Conservation (phyloP, 2,329 filamentous ascomycete species). For the Rachicladosporium sp. region DNA sequence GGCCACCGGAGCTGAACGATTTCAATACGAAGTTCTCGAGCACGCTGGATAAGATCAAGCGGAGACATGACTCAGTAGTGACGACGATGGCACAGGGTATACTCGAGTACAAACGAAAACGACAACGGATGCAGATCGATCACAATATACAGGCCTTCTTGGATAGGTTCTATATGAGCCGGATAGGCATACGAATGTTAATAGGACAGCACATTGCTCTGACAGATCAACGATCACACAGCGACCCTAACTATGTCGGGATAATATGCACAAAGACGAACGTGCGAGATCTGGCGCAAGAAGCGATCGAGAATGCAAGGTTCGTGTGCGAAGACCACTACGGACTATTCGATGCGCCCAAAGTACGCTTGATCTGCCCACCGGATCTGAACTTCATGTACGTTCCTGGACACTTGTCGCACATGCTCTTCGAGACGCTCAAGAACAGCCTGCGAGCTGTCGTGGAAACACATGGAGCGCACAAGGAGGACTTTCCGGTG, state of each 20-base stretch:
- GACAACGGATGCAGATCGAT: conserved; percentile 96
- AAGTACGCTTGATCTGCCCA: conserved; percentile 92
- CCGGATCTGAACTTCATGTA: conserved; percentile 98
- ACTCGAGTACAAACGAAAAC: conserved; percentile 90
- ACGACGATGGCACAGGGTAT: conserved; percentile 98
- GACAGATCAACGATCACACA: conserved; percentile 80
- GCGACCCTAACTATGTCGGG: conserved; percentile 87
- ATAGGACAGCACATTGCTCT: conserved; percentile 97
- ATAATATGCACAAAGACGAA: conserved; percentile 99
- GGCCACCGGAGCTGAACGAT: conserved; percentile 86
- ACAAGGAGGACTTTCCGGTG: conserved; percentile 90
- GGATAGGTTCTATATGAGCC: conserved; percentile 98
- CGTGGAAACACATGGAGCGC: conserved; percentile 86
- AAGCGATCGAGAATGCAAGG: conserved; percentile 96
- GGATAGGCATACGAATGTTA: conserved; percentile 97
- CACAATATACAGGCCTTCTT: conserved; percentile 94
- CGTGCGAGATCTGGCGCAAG: conserved; percentile 83
- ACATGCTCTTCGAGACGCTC: conserved; percentile 98
- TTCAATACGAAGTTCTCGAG: conserved; percentile 89
- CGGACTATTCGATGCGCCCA: conserved; percentile 89
- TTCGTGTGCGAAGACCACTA: conserved; percentile 99
- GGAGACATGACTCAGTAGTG: conserved; percentile 90
- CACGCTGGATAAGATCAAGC: conserved; percentile 85
- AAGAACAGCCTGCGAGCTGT: conserved; percentile 97
- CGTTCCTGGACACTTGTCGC: conserved; percentile 92